Percentiles rank a stretch among this genome's conserved stretches.
These are phyloP conservation scores for Volvox carteri DNA, from an alignment of 163 green algal species.

Conservation along the genomic window DNA sequence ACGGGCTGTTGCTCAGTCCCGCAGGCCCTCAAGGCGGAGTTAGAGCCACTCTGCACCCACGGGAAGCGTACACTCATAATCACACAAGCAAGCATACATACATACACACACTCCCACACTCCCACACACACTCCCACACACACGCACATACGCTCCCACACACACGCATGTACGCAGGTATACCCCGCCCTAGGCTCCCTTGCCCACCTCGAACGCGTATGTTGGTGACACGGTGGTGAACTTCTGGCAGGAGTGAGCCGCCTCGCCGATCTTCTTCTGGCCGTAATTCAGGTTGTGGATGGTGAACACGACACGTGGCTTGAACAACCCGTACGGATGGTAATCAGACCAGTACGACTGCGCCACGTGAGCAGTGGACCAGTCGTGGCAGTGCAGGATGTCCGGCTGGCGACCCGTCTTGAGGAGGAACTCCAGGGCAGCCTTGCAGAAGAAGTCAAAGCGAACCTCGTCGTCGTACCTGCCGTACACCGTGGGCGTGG, in stretches of 20 bases:
- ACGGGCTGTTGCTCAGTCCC: too few relatives aligned
- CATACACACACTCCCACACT: too few relatives aligned
- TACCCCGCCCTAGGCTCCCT: neutral
- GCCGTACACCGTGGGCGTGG: conserved; percentile 69
- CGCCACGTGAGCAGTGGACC: conserved; percentile 89
- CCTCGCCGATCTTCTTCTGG: conserved; percentile 79
- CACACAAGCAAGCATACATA: too few relatives aligned
- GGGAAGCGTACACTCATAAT: too few relatives aligned
- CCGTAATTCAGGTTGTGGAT: conserved; percentile 99
- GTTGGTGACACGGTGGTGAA: conserved; percentile 97
- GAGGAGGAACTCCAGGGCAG: conserved; percentile 94
- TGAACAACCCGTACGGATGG: conserved; percentile 89
- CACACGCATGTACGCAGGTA: too few relatives aligned
- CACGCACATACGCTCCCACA: too few relatives aligned
- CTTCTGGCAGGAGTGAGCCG: conserved; percentile 79
- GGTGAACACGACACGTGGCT: conserved; percentile 94
- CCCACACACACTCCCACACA: too few relatives aligned
- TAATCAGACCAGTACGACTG: conserved; percentile 76
- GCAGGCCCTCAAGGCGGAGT: too few relatives aligned
- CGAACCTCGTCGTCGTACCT: conserved; percentile 71
- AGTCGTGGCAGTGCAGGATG: conserved; percentile 99
- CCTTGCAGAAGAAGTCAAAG: conserved; percentile 96
- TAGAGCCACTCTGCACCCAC: too few relatives aligned
- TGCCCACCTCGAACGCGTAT: conserved; percentile 90
- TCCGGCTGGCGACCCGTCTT: conserved; percentile 89